Evolutionary conservation across 2,329 filamentous ascomycete species (phyloP).

Genomic region (Hypoxylon sp.): DNA sequence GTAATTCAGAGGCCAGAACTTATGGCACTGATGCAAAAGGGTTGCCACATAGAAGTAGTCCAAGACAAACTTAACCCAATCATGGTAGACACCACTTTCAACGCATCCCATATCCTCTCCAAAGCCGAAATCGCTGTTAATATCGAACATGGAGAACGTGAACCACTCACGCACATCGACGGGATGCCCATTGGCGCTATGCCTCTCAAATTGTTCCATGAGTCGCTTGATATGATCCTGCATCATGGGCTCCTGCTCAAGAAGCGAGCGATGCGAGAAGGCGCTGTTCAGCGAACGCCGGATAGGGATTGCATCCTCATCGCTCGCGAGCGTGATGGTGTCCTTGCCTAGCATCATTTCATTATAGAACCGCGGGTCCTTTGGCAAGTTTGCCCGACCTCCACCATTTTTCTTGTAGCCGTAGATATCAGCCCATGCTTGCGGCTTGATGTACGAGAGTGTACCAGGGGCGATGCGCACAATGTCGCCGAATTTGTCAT

Average conservation of each 20-base stretch:
- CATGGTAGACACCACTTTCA: conserved; percentile 9
- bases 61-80: conserved; percentile 10
- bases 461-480: conserved; percentile 14
- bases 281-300: conserved; percentile 1
- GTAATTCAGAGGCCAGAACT: neutral
- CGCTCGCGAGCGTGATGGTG: no score
- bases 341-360: conserved; percentile 21
- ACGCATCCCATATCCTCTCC: conserved; percentile 30
- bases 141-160: conserved; percentile 32
- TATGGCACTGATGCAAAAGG: no score
- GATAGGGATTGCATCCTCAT: no score
- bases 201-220: conserved; percentile 17
- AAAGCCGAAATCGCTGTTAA: conserved; percentile 32
- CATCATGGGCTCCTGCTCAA: conserved; percentile 34
- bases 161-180: conserved; percentile 29
- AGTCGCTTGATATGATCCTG: conserved; percentile 23
- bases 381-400: conserved; percentile 6
- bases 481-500: conserved; percentile 5
- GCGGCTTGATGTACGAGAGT: conserved; percentile 15
- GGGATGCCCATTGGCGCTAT: neutral
- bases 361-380: conserved; percentile 13
- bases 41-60: neutral
- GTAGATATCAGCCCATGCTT: conserved; percentile 18
- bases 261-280: conserved; percentile 28
- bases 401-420: conserved; percentile 9